phyloP scores from a whole-genome alignment of 225 moss, liverwort and hornwort species.

The Takakia lepidozioides region DNA sequence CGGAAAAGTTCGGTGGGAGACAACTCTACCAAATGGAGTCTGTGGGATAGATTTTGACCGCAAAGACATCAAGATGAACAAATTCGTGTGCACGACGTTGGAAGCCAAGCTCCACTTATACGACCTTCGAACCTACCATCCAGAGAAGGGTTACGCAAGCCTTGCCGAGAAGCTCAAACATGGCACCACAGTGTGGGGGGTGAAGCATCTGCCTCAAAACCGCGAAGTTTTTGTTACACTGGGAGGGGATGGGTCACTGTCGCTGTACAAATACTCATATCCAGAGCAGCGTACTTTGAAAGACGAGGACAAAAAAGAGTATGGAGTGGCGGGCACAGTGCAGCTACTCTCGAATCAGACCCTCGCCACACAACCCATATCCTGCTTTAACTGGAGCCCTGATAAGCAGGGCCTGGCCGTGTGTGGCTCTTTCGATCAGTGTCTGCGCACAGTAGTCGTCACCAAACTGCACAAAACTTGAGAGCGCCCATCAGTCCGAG shows the following conservation, averaged over 20 bases:
- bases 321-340: conserved; percentile 58
- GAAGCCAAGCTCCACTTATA: conserved; percentile 81
- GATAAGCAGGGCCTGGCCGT: conserved; percentile 74
- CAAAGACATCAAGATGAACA: conserved; percentile 92
- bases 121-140: conserved; percentile 64
- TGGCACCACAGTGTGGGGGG: conserved; percentile 77
- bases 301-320: conserved; percentile 36
- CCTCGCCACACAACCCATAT: conserved; percentile 72
- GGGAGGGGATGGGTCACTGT: conserved; percentile 79
- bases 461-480: conserved; percentile 64
- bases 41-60: conserved; percentile 96
- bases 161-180: conserved; percentile 61
- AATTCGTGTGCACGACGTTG: conserved; percentile 75
- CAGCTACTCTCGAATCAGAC: conserved; percentile 55
- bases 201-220: conserved; percentile 76
- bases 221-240: conserved; percentile 76
- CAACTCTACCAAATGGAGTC: conserved; percentile 62
- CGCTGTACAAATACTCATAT: conserved; percentile 78
- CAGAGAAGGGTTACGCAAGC: conserved; percentile 42
- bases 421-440: conserved; percentile 90
- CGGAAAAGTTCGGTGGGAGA: conserved; percentile 73
- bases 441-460: conserved; percentile 62
- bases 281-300: conserved; percentile 47
- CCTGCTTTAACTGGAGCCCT: conserved; percentile 70
- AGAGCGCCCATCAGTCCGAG: too few species aligned